A percentile compares a stretch with the other conserved stretches of the same genome.
Evolutionary conservation across 208 protist species (phyloP).

Genomic region (Leishmania braziliensis): DNA sequence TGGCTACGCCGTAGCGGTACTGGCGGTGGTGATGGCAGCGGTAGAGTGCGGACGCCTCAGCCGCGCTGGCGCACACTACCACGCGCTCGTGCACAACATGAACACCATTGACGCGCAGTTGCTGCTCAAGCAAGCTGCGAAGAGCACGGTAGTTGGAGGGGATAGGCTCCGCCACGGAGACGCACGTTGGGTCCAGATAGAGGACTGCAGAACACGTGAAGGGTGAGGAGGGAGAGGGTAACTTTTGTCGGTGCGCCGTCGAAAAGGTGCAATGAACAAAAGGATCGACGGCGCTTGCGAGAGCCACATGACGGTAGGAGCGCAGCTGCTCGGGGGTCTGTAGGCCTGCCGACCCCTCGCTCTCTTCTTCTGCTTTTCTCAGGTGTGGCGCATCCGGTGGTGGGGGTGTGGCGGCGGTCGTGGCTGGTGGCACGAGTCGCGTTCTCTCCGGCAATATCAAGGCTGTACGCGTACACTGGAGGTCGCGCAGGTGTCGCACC

Average conservation of each 20-base stretch:
- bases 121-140: conserved; percentile 21
- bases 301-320: conserved; percentile 14
- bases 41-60: conserved; percentile 33
- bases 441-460: conserved; percentile 12
- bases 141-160: background rate
- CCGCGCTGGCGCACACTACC: conserved; percentile 24
- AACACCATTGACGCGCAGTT: conserved; percentile 23
- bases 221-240: background rate
- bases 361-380: background rate
- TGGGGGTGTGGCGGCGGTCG: background rate
- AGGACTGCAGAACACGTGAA: conserved; percentile 19
- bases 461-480: conserved; percentile 5
- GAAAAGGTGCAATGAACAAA: conserved; percentile 22
- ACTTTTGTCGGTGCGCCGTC: background rate
- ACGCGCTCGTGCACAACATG: conserved; percentile 23
- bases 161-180: background rate
- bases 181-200: conserved; percentile 25
- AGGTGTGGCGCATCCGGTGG: background rate
- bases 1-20: conserved; percentile 52
- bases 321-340: conserved; percentile 13
- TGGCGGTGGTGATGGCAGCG: conserved; percentile 42
- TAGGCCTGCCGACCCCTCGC: background rate
- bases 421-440: conserved; percentile 17
- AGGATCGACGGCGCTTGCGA: conserved; percentile 14
- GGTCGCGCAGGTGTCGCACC: conserved; percentile 18